Evolutionary conservation across 2,329 filamentous ascomycete species (phyloP).

Genomic region (Stachybotrys elegans): DNA sequence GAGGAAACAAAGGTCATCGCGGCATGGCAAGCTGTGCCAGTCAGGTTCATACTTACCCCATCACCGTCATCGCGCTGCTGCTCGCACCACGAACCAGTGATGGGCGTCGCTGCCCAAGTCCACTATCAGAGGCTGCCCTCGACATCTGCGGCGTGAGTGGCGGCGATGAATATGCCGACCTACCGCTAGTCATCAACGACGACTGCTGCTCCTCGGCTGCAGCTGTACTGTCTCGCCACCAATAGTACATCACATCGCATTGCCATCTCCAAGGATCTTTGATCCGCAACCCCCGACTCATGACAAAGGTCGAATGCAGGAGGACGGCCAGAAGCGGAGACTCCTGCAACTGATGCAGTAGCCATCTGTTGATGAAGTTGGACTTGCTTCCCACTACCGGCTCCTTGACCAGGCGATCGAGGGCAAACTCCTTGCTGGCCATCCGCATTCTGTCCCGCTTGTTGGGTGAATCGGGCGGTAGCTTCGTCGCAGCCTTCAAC

Average conservation of each 20-base stretch:
- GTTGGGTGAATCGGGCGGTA: constrained; percentile 29
- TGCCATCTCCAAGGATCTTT: constrained; percentile 29
- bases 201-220: constrained; percentile 9
- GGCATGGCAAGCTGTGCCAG: no score
- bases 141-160: constrained; percentile 19
- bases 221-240: constrained; percentile 26
- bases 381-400: constrained; percentile 30
- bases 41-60: no score
- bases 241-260: constrained; percentile 31
- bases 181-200: constrained; percentile 13
- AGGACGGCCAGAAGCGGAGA: constrained; percentile 40
- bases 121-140: constrained; percentile 21
- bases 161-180: constrained; percentile 18
- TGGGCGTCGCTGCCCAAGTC: no score
- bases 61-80: no score
- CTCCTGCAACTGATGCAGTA: constrained; percentile 44
- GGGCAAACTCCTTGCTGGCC: constrained; percentile 44
- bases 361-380: constrained; percentile 46
- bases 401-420: constrained; percentile 36
- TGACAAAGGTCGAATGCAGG: constrained; percentile 30
- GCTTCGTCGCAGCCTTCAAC: constrained; percentile 29
- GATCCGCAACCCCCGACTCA: constrained; percentile 23
- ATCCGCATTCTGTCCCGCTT: constrained; percentile 30
- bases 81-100: no score
- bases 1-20: no score